These are phyloP conservation scores for Phylloporus sp. DNA, from an alignment of 768 basidiomycete species.

Conservation along the genomic window DNA sequence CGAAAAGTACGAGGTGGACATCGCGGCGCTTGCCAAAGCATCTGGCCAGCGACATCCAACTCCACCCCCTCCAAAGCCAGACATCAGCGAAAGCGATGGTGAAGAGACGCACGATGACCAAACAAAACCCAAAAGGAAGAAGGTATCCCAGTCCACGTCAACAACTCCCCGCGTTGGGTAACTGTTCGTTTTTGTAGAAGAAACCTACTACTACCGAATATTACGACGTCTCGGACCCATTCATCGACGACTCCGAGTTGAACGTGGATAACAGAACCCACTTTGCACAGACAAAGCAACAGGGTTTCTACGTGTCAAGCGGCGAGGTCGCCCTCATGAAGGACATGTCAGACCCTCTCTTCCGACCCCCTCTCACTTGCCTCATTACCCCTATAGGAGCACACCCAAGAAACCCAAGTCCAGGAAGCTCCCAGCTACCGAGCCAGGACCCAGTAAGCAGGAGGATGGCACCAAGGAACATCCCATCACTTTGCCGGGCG, in stretches of 20 bases:
- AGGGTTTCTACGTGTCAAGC: constrained; percentile 87
- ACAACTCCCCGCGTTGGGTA: not conserved
- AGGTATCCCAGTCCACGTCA: constrained; percentile 25
- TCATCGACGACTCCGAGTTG: constrained; percentile 97
- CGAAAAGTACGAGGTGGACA: constrained; percentile 69
- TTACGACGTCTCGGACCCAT: constrained; percentile 89
- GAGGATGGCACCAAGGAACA: constrained; percentile 45
- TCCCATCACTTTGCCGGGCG: constrained; percentile 43
- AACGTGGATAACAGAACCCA: constrained; percentile 85
- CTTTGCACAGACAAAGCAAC: constrained; percentile 88
- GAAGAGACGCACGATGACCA: constrained; percentile 39
- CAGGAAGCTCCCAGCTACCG: constrained; percentile 39
- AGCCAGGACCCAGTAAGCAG: constrained; percentile 24
- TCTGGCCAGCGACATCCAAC: constrained; percentile 63
- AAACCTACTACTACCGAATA: constrained; percentile 62
- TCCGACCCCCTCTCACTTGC: not conserved
- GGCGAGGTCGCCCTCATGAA: constrained; percentile 85
- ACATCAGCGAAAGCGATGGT: constrained; percentile 54
- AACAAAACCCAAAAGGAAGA: constrained; percentile 35
- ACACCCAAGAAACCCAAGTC: constrained; percentile 71
- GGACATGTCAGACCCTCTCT: constrained; percentile 46
- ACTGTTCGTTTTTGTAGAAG: constrained; percentile 30
- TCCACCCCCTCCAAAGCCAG: constrained; percentile 43
- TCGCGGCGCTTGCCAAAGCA: constrained; percentile 50
- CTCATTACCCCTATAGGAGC: constrained; percentile 31